Evolutionary conservation across 192 early-diverging fungal genomes (phyloP), one percentile per base, ranked within the genome.

Genomic region (Gaertneriomyces semiglobifer): DNA sequence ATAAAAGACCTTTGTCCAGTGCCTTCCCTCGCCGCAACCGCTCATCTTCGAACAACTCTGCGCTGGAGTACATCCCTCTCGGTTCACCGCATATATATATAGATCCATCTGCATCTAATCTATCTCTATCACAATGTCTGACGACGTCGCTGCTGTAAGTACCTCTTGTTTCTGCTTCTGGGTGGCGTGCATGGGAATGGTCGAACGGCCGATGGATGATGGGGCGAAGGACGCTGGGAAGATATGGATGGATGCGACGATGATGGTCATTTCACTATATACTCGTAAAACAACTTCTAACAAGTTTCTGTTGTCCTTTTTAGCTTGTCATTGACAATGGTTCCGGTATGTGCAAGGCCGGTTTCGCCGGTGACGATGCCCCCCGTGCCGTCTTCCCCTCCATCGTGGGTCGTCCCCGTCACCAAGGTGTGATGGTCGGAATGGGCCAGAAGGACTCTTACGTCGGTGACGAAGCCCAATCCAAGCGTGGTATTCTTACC

Each of bases 301-400:
- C 25, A 33, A 0, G 1, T 56, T 14, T 65, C 25, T 58, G 14
- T 60, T 60, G 25, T 6, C 54, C 5, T 44, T 19, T 57, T 3
- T 52, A 79, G 74, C 71, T 81, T 48, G 84, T 87, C 47, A 86
- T 86, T 72, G 86, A 88, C 70, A 88, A 88, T 68, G 86, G 86
- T 44, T 88, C 86, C 67, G 86, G 86, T 63, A 88, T 87, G 86
- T 88, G 86, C 79, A 88, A 87, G 71, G 86, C 86, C 75, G 86
- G 86, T 68, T 88, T 84, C 60, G 86, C 84, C 70, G 86, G 86
- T 68, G 86, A 88, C 66, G 86, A 88, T 65, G 86, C 86, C 42
- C 84, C 84, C 48, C 75, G 84, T 58, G 84, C 84, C 66, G 80
- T 86, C 59, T 86, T 86, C 73, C 85, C 85, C 50, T 86, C 85